phyloP scores from a whole-genome alignment of 1,139 yeast species.

The Petasospora fabianii region DNA sequence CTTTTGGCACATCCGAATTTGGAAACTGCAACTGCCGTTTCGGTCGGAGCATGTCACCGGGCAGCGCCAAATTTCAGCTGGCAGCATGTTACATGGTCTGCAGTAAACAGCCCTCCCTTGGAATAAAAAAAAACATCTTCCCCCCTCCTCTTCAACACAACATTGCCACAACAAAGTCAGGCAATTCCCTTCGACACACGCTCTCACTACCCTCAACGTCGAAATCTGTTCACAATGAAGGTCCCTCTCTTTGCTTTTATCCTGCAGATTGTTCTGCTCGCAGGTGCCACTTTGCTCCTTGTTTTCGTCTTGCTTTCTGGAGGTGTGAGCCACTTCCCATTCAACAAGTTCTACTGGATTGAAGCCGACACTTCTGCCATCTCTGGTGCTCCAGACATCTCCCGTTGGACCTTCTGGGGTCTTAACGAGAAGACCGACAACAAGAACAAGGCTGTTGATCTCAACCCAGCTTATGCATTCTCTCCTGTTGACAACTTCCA shows the following conservation, averaged over 20 bases:
- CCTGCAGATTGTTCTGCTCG: slow-evolving; percentile 19
- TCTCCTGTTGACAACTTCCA: slow-evolving; percentile 71
- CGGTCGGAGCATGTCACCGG: slow-evolving; percentile 1
- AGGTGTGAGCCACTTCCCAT: slow-evolving; percentile 54
- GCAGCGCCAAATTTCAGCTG: slow-evolving; percentile 13
- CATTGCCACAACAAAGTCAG: neutral
- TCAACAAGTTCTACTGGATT: slow-evolving; percentile 67
- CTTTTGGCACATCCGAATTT: slow-evolving; percentile 1
- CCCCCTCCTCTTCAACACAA: neutral
- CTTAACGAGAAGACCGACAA: slow-evolving; percentile 36
- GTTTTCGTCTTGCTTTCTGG: slow-evolving; percentile 67
- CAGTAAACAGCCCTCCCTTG: slow-evolving; percentile 8
- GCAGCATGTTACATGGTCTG: slow-evolving; percentile 7
- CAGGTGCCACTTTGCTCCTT: slow-evolving; percentile 48
- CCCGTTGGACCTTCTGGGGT: slow-evolving; percentile 88
- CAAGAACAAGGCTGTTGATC: slow-evolving; percentile 32
- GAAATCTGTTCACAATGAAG: slow-evolving; percentile 18
- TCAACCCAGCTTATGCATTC: slow-evolving; percentile 59
- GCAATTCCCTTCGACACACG: neutral
- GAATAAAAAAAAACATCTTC: neutral
- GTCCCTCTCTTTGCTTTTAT: slow-evolving; percentile 14
- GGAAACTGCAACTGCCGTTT: slow-evolving; percentile 8
- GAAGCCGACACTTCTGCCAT: slow-evolving; percentile 62
- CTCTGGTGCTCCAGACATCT: slow-evolving; percentile 45
- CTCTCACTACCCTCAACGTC: neutral